A percentile compares a stretch with the other conserved stretches of the same genome.
Conservation (phyloP, 1,284 basidiomycete species). For the Ustilago bromivora region DNA sequence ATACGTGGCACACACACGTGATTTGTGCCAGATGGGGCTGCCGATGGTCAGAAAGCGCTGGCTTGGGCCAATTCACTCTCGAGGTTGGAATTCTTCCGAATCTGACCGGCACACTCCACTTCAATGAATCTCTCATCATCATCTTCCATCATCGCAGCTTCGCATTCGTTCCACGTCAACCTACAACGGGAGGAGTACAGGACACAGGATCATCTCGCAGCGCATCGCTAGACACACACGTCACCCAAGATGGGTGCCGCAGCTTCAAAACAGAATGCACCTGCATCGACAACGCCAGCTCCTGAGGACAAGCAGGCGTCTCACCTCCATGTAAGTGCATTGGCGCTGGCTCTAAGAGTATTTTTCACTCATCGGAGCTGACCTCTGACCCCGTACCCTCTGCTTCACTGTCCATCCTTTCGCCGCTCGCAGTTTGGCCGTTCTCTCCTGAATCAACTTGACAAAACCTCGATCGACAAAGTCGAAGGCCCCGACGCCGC, state of each 20-base stretch:
- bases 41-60: neutral
- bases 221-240: neutral
- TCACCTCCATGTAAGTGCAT: constrained; percentile 41
- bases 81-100: constrained; percentile 35
- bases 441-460: constrained; percentile 53
- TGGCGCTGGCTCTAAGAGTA: neutral
- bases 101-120: constrained; percentile 28
- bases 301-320: constrained; percentile 50
- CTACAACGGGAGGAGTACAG: neutral
- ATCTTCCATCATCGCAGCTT: constrained; percentile 1
- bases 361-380: neutral
- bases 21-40: constrained; percentile 9
- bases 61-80: constrained; percentile 2
- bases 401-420: neutral
- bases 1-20: constrained; percentile 32
- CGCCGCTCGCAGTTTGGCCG: constrained; percentile 46
- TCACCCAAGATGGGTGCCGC: constrained; percentile 43
- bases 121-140: neutral
- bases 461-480: constrained; percentile 47
- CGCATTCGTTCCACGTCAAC: neutral
- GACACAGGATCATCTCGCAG: neutral
- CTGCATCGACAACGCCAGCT: constrained; percentile 37
- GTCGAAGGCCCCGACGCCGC: constrained; percentile 43
- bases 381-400: neutral
- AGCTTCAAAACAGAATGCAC: constrained; percentile 48